A percentile compares a stretch with the other conserved stretches of the same genome.
Conservation (phyloP, 2,329 filamentous ascomycete species). For the Talaromyces verruculosus region DNA sequence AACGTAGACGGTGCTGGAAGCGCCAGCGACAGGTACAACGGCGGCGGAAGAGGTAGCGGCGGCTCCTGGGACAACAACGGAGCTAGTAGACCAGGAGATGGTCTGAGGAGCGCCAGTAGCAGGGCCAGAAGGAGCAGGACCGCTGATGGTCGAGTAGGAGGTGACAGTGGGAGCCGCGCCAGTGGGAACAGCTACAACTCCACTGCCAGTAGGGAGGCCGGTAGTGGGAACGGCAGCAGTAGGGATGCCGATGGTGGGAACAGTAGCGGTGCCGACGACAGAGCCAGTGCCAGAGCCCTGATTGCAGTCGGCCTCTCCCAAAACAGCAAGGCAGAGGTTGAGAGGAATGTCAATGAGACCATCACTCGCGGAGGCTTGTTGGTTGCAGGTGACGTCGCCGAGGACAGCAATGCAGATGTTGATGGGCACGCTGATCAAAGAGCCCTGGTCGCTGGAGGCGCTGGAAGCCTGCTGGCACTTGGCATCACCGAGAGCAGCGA, state of each 20-base stretch:
- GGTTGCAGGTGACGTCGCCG: constrained; percentile 30
- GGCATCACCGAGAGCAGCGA: constrained; percentile 28
- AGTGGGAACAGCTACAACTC: neutral
- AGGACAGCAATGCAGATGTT: constrained; percentile 33
- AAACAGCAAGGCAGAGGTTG: constrained; percentile 30
- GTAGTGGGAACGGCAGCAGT: constrained; percentile 1
- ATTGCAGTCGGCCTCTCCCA: constrained; percentile 31
- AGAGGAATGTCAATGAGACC: constrained; percentile 32
- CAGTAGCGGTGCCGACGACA: constrained; percentile 15
- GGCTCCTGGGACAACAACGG: neutral
- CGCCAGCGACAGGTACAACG: neutral
- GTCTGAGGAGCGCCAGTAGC: neutral
- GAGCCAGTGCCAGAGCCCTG: constrained; percentile 10
- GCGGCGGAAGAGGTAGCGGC: neutral
- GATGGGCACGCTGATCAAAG: constrained; percentile 31
- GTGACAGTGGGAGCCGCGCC: neutral
- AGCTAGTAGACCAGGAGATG: neutral
- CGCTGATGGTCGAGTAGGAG: constrained; percentile 3
- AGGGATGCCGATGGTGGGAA: neutral
- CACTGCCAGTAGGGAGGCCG: neutral
- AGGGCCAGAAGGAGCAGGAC: neutral
- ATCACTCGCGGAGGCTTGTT: constrained; percentile 22
- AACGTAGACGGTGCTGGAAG: constrained; percentile 17
- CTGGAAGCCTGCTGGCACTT: constrained; percentile 29
- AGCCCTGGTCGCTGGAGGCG: constrained; percentile 19